phyloP scores from a whole-genome alignment of 1,139 yeast species.

The Suhomyces coccinellae region DNA sequence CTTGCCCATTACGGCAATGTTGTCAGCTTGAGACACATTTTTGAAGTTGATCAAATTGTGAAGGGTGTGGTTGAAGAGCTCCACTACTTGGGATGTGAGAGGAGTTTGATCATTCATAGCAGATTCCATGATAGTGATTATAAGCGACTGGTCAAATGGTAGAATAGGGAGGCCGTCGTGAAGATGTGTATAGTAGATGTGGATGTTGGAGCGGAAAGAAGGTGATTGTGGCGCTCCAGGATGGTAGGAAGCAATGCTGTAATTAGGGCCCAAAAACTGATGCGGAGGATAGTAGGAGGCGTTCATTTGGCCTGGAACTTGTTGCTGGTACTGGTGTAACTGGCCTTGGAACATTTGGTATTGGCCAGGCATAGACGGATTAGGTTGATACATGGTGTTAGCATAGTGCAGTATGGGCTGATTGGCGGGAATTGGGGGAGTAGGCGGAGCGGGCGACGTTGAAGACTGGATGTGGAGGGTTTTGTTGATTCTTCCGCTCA shows the following conservation, averaged over 20 bases:
- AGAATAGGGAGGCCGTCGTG: constrained; percentile 60
- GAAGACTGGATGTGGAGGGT: constrained; percentile 18
- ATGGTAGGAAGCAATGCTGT: constrained; percentile 2
- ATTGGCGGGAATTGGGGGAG: neutral
- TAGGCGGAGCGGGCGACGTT: neutral
- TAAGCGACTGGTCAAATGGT: constrained; percentile 46
- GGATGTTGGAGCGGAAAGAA: constrained; percentile 21
- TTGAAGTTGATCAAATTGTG: constrained; percentile 47
- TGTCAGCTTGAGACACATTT: constrained; percentile 28
- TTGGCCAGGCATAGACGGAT: constrained; percentile 1
- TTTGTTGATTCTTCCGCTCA: constrained; percentile 45
- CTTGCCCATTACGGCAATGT: constrained; percentile 40
- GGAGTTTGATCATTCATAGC: constrained; percentile 3
- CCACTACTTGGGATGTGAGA: constrained; percentile 32
- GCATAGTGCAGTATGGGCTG: neutral
- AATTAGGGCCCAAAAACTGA: neutral
- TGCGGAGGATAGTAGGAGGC: neutral
- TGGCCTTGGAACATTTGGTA: constrained; percentile 2
- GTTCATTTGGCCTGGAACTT: neutral
- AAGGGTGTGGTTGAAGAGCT: constrained; percentile 53
- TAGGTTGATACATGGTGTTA: neutral
- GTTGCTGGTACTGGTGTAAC: neutral
- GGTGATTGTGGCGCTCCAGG: constrained; percentile 5
- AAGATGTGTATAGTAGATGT: constrained; percentile 50
- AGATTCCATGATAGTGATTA: constrained; percentile 23